Conservation (phyloP, 2,329 filamentous ascomycete species). For the Phialophora tarda region DNA sequence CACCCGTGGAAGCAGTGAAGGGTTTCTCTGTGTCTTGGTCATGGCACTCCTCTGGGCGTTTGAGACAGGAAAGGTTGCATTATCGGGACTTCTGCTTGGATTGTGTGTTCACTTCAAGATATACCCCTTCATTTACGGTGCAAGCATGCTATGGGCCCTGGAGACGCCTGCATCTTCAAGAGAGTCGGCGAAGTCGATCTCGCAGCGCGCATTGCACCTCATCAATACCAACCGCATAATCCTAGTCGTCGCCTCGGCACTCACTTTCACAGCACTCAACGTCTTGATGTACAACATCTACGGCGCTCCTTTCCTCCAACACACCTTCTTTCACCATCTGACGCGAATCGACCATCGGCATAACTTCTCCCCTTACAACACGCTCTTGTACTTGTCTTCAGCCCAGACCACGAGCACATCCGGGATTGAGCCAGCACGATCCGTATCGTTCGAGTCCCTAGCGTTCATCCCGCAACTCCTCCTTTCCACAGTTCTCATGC, state of each 20-base stretch:
- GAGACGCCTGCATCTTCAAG: conserved; percentile 18
- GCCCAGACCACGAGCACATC: conserved; percentile 56
- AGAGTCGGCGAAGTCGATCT: conserved; percentile 24
- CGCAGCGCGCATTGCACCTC: conserved; percentile 42
- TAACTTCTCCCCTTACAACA: conserved; percentile 98
- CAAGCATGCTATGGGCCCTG: conserved; percentile 55
- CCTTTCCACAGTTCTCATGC: conserved; percentile 77
- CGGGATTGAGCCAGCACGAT: conserved; percentile 39
- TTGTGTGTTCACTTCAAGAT: conserved; percentile 96
- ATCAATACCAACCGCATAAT: conserved; percentile 49
- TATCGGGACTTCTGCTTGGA: conserved; percentile 79
- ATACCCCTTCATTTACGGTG: conserved; percentile 95
- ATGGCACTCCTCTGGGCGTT: conserved; percentile 84
- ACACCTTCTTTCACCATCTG: conserved; percentile 93
- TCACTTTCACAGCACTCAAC: conserved; percentile 77
- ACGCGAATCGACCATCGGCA: conserved; percentile 94
- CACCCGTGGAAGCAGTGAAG: conserved; percentile 92
- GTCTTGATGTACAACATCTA: conserved; percentile 79
- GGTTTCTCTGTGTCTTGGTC: conserved; percentile 82
- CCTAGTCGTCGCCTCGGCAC: conserved; percentile 64
- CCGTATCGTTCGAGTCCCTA: conserved; percentile 70
- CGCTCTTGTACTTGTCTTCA: conserved; percentile 84
- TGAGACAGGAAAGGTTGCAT: conserved; percentile 62
- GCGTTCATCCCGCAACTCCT: conserved; percentile 89
- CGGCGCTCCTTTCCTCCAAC: conserved; percentile 77